Conservation (phyloP, 2,329 filamentous ascomycete species). For the Myriangium duriaei region DNA sequence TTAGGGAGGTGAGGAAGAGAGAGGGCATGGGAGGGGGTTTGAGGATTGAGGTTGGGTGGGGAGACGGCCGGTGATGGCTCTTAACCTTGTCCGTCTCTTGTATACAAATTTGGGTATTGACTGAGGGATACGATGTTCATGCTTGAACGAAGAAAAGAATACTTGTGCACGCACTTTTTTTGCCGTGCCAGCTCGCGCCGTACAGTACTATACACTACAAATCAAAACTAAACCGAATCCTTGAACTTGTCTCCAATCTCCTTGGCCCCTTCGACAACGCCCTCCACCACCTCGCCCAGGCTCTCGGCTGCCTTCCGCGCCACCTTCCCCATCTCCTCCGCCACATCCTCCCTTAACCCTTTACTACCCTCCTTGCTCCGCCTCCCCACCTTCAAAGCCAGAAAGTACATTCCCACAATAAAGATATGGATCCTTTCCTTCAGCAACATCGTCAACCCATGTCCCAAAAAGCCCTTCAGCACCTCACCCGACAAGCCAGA, state of each 20-base stretch:
- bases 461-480: conserved; percentile 70
- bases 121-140: too few species aligned
- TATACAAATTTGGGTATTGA: too few species aligned
- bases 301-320: conserved; percentile 6
- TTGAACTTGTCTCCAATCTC: conserved; percentile 1
- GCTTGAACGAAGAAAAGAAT: too few species aligned
- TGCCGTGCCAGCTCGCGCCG: too few species aligned
- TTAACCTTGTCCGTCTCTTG: too few species aligned
- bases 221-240: too few species aligned
- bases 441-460: conserved; percentile 76
- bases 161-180: too few species aligned
- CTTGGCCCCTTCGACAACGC: conserved; percentile 11
- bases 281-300: conserved; percentile 11
- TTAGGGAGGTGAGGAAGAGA: conserved; percentile 21
- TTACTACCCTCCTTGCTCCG: conserved; percentile 30
- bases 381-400: conserved; percentile 40
- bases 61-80: too few species aligned
- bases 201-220: too few species aligned
- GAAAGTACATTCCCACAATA: conserved; percentile 60
- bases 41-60: conserved; percentile 21
- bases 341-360: conserved; percentile 14
- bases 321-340: conserved; percentile 10
- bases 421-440: conserved; percentile 66
- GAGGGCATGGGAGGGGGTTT: conserved; percentile 8
- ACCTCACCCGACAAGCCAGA: conserved; percentile 65